phyloP scores from a whole-genome alignment of 129 eudicot species.

The Deinandra increscens region DNA sequence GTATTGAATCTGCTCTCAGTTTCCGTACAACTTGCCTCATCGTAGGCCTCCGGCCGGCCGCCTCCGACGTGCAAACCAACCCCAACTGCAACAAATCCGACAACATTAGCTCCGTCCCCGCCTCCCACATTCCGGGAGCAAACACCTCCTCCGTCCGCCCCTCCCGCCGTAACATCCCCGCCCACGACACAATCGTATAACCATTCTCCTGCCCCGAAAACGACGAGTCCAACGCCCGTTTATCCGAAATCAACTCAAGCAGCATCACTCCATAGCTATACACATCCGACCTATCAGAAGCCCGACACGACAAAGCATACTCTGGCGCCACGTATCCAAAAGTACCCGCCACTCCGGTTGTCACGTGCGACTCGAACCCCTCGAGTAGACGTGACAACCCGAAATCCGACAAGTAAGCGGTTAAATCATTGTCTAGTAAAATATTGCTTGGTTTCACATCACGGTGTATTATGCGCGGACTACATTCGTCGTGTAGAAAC shows the following conservation, averaged over 20 bases:
- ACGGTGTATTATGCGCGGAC: neutral
- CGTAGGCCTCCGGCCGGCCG: neutral
- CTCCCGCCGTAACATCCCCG: neutral
- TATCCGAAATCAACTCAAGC: conserved; percentile 6
- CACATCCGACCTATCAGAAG: neutral
- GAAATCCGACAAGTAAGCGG: conserved; percentile 6
- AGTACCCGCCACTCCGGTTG: conserved; percentile 4
- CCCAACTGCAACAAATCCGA: conserved; percentile 1
- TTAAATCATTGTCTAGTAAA: neutral
- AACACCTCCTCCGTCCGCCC: conserved; percentile 10
- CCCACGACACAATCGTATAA: conserved; percentile 6
- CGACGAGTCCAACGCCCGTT: conserved; percentile 6
- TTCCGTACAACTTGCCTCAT: conserved; percentile 10
- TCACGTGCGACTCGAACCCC: conserved; percentile 1
- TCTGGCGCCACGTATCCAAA: conserved; percentile 1
- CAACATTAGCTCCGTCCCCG: conserved; percentile 7
- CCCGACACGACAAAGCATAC: conserved; percentile 9
- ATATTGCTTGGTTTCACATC: conserved; percentile 1
- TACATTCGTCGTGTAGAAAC: neutral
- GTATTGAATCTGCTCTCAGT: conserved; percentile 7
- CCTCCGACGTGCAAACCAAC: conserved; percentile 2
- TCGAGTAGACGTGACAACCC: neutral
- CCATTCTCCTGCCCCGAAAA: neutral
- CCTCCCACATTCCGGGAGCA: conserved; percentile 13
- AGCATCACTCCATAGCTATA: conserved; percentile 11